Evolutionary conservation across 345 rosid genomes (phyloP).

Genomic region (Iberis pinnata): DNA sequence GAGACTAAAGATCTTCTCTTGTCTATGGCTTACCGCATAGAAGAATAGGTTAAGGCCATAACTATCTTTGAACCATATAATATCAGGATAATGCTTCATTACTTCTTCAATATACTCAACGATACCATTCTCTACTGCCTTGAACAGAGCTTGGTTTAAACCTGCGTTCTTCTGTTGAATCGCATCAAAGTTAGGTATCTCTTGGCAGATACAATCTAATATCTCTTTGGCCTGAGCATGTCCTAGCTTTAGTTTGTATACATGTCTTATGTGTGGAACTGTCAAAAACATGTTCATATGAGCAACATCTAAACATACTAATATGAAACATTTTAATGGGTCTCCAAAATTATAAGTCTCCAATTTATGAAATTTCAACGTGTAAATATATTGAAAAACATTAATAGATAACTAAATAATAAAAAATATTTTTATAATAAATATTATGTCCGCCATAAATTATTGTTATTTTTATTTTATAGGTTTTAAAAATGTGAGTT

Average conservation of each 20-base stretch:
- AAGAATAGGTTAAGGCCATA: constrained; percentile 40
- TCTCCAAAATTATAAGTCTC: too few species aligned
- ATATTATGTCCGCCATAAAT: too few species aligned
- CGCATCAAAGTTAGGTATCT: constrained; percentile 36
- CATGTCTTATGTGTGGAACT: constrained; percentile 42
- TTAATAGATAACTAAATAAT: too few species aligned
- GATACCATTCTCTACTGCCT: constrained; percentile 53
- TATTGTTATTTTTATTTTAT: too few species aligned
- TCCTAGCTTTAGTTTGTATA: constrained; percentile 46
- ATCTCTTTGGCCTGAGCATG: constrained; percentile 49
- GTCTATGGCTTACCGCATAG: constrained; percentile 53
- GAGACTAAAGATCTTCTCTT: constrained; percentile 66
- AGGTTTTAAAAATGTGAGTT: too few species aligned
- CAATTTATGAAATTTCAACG: too few species aligned
- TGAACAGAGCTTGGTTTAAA: constrained; percentile 39
- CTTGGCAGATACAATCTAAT: constrained; percentile 39
- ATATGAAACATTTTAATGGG: neutral
- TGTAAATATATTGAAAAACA: too few species aligned
- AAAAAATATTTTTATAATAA: too few species aligned
- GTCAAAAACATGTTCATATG: too few species aligned
- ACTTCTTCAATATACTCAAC: constrained; percentile 52
- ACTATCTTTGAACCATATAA: constrained; percentile 47
- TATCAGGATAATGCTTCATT: constrained; percentile 46
- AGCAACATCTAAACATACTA: too few species aligned
- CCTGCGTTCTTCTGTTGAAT: constrained; percentile 31